Percentiles rank a stretch among this genome's conserved stretches.
These are phyloP conservation scores for Amphirosellinia nigrospora DNA, from an alignment of 495 filamentous ascomycete species.

Conservation along the genomic window DNA sequence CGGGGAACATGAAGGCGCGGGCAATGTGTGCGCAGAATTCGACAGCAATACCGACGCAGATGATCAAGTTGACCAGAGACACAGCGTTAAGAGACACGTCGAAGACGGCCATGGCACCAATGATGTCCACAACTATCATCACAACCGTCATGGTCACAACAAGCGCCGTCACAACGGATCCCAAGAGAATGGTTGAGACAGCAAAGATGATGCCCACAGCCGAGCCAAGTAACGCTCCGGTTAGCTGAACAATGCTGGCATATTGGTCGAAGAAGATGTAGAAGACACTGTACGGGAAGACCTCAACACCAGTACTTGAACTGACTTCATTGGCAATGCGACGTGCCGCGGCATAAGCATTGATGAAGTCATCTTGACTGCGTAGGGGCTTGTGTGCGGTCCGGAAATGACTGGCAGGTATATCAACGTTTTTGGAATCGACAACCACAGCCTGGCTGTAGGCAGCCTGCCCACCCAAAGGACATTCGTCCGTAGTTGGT, in stretches of 20 bases:
- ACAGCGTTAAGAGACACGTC: conserved; percentile 95
- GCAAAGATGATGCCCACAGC: conserved; percentile 83
- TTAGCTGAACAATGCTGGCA: conserved; percentile 77
- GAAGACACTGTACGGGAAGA: conserved; percentile 95
- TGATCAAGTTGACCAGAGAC: conserved; percentile 94
- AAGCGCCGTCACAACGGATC: conserved; percentile 79
- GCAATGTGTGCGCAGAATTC: conserved; percentile 98
- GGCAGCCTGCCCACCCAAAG: conserved; percentile 83
- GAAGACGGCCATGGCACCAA: conserved; percentile 89
- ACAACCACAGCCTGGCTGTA: conserved; percentile 88
- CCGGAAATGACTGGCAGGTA: conserved; percentile 87
- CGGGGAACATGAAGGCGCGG: conserved; percentile 93
- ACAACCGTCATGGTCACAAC: conserved; percentile 83
- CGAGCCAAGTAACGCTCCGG: conserved; percentile 77
- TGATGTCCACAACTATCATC: conserved; percentile 95
- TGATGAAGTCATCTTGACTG: conserved; percentile 92
- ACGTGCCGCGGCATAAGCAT: conserved; percentile 84
- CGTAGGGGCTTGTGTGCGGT: conserved; percentile 84
- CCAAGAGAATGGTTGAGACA: conserved; percentile 77
- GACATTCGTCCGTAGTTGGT: conserved; percentile 81
- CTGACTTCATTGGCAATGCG: conserved; percentile 82
- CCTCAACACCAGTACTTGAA: conserved; percentile 68
- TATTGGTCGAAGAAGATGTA: conserved; percentile 99
- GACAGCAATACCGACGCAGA: conserved; percentile 93
- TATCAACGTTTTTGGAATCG: conserved; percentile 65